These are phyloP conservation scores for Saccharomyces paradoxus DNA, from an alignment of 805 yeast species.

Conservation along the genomic window DNA sequence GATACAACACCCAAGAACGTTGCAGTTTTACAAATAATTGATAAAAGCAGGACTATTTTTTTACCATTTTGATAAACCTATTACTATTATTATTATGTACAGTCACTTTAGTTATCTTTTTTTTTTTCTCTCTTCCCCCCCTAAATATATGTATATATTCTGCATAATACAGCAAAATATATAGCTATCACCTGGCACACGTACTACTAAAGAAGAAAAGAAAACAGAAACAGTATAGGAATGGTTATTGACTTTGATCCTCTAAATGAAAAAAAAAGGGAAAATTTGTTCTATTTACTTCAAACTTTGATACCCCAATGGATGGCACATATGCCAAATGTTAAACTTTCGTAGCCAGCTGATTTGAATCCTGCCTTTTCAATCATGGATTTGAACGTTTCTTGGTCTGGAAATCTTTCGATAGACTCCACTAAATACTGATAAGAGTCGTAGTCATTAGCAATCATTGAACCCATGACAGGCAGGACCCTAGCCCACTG, in stretches of 20 bases:
- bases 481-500: slow-evolving; percentile 86
- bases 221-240: neutral
- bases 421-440: slow-evolving; percentile 95
- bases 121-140: neutral
- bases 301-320: slow-evolving; percentile 89
- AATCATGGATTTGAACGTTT: slow-evolving; percentile 83
- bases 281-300: slow-evolving; percentile 4
- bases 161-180: neutral
- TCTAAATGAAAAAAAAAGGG: neutral
- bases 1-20: neutral
- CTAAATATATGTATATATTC: neutral
- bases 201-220: neutral
- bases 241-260: neutral
- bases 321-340: slow-evolving; percentile 92
- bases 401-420: slow-evolving; percentile 85
- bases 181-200: neutral
- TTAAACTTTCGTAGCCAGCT: slow-evolving; percentile 85
- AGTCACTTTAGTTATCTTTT: neutral
- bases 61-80: neutral
- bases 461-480: slow-evolving; percentile 89
- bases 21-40: neutral
- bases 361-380: slow-evolving; percentile 93
- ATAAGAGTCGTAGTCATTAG: slow-evolving; percentile 91
- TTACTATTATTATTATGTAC: neutral
- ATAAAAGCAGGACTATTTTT: neutral